Conservation (phyloP, 352 stramenopile species). For the Phytophthora idaei region DNA sequence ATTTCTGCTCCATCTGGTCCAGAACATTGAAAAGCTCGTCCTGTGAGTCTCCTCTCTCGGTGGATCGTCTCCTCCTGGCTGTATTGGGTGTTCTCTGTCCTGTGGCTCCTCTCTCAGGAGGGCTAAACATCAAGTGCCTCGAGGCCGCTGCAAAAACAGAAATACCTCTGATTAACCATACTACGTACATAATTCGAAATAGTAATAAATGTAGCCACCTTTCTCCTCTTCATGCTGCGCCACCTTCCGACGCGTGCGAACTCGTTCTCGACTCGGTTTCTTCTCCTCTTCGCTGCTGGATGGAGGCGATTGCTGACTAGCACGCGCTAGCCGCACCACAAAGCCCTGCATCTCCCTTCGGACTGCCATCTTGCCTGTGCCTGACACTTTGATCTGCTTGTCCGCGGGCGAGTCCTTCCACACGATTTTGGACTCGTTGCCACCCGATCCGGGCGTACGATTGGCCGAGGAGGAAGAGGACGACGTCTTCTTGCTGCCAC, state of each 20-base stretch:
- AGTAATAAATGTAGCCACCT: slow-evolving; percentile 17
- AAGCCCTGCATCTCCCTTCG: slow-evolving; percentile 76
- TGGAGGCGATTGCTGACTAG: slow-evolving; percentile 52
- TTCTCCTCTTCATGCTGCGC: slow-evolving; percentile 21
- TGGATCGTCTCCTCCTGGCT: slow-evolving; percentile 14
- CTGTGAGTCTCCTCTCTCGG: slow-evolving; percentile 47
- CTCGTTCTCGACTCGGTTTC: slow-evolving; percentile 6
- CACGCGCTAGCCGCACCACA: slow-evolving; percentile 60
- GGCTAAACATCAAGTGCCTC: slow-evolving; percentile 60
- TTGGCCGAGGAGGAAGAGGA: slow-evolving; percentile 3
- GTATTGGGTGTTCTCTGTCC: slow-evolving; percentile 1
- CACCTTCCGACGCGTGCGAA: slow-evolving; percentile 10
- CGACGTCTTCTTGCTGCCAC: slow-evolving; percentile 7
- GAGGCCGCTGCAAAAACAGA: slow-evolving; percentile 30
- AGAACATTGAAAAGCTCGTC: slow-evolving; percentile 67
- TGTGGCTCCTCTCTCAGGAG: slow-evolving; percentile 14
- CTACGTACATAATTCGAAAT: neutral
- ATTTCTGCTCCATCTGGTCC: slow-evolving; percentile 69
- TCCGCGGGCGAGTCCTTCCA: slow-evolving; percentile 83
- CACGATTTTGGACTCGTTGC: slow-evolving; percentile 57
- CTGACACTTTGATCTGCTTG: slow-evolving; percentile 81
- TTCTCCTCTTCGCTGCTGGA: slow-evolving; percentile 22
- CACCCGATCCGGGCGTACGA: slow-evolving; percentile 21
- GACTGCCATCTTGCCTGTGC: slow-evolving; percentile 68
- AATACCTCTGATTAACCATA: slow-evolving; percentile 12